These are phyloP conservation scores for Kwoniella botswanensis DNA, from an alignment of 768 basidiomycete species.

Conservation along the genomic window DNA sequence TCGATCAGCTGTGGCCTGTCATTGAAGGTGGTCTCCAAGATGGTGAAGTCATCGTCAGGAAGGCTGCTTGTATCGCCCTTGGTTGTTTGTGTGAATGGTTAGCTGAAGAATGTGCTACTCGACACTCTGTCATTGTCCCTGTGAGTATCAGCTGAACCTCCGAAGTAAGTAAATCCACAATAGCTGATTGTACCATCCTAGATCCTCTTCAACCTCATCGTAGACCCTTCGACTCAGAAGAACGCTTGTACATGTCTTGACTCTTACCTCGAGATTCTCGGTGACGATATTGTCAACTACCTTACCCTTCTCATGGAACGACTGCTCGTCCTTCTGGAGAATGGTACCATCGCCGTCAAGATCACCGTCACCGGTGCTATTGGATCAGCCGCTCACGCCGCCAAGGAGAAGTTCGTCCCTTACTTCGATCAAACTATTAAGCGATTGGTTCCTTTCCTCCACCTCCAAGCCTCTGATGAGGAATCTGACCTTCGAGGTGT, in stretches of 20 bases:
- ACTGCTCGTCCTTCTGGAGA: constrained; percentile 81
- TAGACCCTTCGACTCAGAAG: constrained; percentile 82
- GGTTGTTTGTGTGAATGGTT: constrained; percentile 97
- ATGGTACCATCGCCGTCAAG: constrained; percentile 84
- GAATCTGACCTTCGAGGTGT: constrained; percentile 94
- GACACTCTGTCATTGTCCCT: constrained; percentile 81
- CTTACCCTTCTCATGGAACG: constrained; percentile 93
- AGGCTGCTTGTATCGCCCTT: constrained; percentile 93
- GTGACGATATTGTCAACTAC: constrained; percentile 87
- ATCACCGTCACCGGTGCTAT: constrained; percentile 96
- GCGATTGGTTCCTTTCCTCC: constrained; percentile 84
- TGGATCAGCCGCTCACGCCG: constrained; percentile 95
- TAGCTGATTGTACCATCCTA: constrained; percentile 58
- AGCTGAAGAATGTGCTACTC: constrained; percentile 84
- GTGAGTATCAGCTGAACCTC: constrained; percentile 59
- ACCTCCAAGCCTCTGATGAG: constrained; percentile 80
- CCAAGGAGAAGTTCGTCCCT: constrained; percentile 84
- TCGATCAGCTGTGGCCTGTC: constrained; percentile 89
- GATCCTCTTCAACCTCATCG: constrained; percentile 89
- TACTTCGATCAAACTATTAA: constrained; percentile 93
- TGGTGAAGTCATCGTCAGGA: constrained; percentile 80
- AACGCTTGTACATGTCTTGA: constrained; percentile 97
- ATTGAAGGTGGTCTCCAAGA: constrained; percentile 88
- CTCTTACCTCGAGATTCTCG: constrained; percentile 89
- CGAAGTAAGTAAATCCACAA: background rate